phyloP scores from a whole-genome alignment of 345 rosid species.

The Durio zibethinus region DNA sequence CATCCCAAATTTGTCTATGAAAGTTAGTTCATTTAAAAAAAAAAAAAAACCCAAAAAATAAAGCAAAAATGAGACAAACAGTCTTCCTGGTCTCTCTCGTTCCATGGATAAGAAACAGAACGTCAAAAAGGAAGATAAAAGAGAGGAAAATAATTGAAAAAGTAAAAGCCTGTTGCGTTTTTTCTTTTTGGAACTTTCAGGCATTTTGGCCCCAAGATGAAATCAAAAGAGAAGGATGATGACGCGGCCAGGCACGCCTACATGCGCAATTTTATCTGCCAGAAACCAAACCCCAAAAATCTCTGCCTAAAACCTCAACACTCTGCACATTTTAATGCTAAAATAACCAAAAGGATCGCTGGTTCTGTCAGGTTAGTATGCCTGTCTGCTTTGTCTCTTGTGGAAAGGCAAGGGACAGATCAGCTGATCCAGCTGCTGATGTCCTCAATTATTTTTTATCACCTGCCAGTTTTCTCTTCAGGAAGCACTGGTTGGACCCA shows the following conservation, averaged over 20 bases:
- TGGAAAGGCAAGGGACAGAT: slow-evolving; percentile 16
- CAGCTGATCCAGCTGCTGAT: neutral
- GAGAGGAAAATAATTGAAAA: neutral
- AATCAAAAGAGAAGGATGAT: slow-evolving; percentile 19
- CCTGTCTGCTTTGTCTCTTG: slow-evolving; percentile 14
- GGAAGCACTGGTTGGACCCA: neutral
- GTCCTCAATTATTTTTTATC: neutral
- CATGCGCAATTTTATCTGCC: slow-evolving; percentile 10
- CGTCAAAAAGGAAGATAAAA: neutral
- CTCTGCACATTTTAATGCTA: neutral
- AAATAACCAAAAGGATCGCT: neutral
- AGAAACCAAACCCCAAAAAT: neutral
- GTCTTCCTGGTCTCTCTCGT: neutral
- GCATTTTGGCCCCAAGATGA: slow-evolving; percentile 2
- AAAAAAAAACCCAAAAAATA: neutral
- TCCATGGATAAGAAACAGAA: neutral
- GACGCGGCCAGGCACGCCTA: slow-evolving; percentile 41
- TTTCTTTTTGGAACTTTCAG: neutral
- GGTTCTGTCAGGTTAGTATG: slow-evolving; percentile 15
- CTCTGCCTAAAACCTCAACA: neutral
- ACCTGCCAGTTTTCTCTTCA: neutral
- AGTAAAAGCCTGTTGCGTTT: slow-evolving; percentile 5
- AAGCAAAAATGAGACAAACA: neutral
- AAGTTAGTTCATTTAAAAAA: neutral
- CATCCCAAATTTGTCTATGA: neutral